Evolutionary conservation across 2,329 filamentous ascomycete genomes (phyloP).

Genomic region (Trichoderma sp.): DNA sequence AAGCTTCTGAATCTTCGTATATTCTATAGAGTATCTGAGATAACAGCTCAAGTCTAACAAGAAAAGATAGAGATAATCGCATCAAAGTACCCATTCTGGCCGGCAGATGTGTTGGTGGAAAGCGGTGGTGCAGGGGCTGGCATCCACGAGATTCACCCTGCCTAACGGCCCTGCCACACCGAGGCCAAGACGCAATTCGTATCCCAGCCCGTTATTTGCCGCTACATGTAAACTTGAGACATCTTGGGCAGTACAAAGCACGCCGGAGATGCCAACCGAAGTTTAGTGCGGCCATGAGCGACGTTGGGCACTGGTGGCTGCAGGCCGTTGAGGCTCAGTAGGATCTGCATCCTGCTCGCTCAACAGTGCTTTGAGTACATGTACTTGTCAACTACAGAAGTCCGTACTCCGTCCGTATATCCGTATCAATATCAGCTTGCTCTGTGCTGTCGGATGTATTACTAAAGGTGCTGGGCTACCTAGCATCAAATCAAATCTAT

Average conservation of each 20-base stretch:
- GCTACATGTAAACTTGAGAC: background rate
- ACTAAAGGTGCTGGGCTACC: background rate
- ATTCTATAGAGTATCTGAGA: background rate
- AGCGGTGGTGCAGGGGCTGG: background rate
- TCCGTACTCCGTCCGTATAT: background rate
- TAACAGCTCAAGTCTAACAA: background rate
- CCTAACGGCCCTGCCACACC: background rate
- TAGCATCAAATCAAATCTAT: background rate
- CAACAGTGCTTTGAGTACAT: background rate
- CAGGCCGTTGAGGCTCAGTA: slow-evolving; percentile 5
- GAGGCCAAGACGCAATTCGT: background rate
- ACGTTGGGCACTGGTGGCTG: slow-evolving; percentile 6
- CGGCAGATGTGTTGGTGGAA: background rate
- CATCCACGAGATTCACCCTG: background rate
- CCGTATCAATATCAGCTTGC: background rate
- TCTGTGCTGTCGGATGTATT: background rate
- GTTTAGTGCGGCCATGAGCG: background rate
- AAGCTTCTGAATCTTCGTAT: background rate
- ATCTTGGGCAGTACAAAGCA: background rate
- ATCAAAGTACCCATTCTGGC: background rate
- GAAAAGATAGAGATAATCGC: background rate
- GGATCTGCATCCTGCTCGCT: background rate
- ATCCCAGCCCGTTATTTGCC: slow-evolving; percentile 4
- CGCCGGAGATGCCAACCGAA: background rate
- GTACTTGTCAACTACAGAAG: background rate